These are phyloP conservation scores for Pichia kudriavzevii DNA, from an alignment of 1,139 yeast species.

Conservation along the genomic window DNA sequence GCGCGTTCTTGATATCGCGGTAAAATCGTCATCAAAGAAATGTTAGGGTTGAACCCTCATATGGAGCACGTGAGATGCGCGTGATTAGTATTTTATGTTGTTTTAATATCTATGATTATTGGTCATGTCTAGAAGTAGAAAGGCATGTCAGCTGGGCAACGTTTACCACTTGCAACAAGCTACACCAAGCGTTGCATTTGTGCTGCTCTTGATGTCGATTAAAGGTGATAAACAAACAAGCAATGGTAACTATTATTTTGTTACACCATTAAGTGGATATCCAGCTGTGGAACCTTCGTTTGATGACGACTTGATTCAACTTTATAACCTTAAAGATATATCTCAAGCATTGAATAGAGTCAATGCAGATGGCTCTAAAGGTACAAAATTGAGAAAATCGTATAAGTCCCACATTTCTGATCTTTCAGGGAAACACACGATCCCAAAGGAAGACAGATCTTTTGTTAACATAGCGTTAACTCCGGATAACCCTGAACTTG, in stretches of 20 bases:
- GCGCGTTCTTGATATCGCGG: too few relatives aligned
- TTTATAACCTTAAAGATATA: constrained; percentile 60
- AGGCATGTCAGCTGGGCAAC: too few relatives aligned
- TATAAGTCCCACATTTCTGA: constrained; percentile 88
- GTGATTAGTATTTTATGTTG: too few relatives aligned
- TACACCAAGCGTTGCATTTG: too few relatives aligned
- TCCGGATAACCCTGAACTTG: constrained; percentile 23
- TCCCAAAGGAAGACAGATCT: constrained; percentile 43
- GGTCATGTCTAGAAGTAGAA: too few relatives aligned
- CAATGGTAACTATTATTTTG: constrained; percentile 32
- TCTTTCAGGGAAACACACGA: constrained; percentile 71
- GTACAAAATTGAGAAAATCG: constrained; percentile 85
- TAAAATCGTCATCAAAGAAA: too few relatives aligned
- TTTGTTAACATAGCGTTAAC: constrained; percentile 49
- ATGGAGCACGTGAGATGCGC: constrained; percentile 2
- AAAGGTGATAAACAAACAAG: too few relatives aligned
- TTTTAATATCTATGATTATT: too few relatives aligned
- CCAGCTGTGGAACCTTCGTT: constrained; percentile 59
- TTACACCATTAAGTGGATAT: constrained; percentile 36
- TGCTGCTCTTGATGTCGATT: too few relatives aligned
- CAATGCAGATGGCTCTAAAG: constrained; percentile 84
- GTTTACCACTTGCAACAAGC: too few relatives aligned
- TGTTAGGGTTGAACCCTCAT: too few relatives aligned
- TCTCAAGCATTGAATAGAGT: constrained; percentile 79
- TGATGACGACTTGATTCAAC: constrained; percentile 55